Base-by-base conservation (phyloP, 805 yeast genomes). In the Wickerhamomyces alni region DNA sequence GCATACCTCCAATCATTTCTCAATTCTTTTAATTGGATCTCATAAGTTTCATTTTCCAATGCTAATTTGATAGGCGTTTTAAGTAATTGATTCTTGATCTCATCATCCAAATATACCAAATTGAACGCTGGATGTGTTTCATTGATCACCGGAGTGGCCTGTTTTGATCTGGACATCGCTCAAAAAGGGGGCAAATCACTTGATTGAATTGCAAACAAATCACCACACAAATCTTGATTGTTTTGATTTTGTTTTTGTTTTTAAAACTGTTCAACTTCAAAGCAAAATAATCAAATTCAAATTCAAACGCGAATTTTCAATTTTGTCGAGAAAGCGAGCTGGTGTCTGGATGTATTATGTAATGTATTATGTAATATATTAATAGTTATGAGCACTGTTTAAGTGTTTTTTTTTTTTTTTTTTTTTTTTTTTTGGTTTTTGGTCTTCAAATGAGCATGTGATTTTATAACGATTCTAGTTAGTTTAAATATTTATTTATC, bases 61-160 rank as follows among this genome's bases (percentile, higher is more conserved):
- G 61, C 44, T 10, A 69, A 48, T 6, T 47, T 50, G 2, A 55
- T 50, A 7, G 77, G 75, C 0, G 74, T 64, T 43, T 62, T 67
- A 11, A 61, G 43, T 9, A 71, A 43, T 33, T 62, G 66, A 2
- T 39, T 43, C 33, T 55, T 59, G 21, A 59, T 50, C n/a, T 70
- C 74, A 2, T 56, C 66, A 28, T 49, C 50, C 3, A 59, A 51
- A 21, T 39, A 46, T 7, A 37, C 41, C 19, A 59, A 41, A 13
- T 36, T 17, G 19, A 48, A 41, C 1, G 63, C 63, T 2, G 62
- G 63, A 38, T 59, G 64, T n/a, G 41, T 34, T 4, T 44, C 43
- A 10, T 33, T 41, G 10, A 26, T 34, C 2, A 32, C 42, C 2
- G 57, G 53, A 0, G 58, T 54, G 3, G 37, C 40, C 8, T 50